Percentiles rank a stretch among this genome's conserved stretches.
Conservation (phyloP, 345 rosid species). For the Camelina neglecta region DNA sequence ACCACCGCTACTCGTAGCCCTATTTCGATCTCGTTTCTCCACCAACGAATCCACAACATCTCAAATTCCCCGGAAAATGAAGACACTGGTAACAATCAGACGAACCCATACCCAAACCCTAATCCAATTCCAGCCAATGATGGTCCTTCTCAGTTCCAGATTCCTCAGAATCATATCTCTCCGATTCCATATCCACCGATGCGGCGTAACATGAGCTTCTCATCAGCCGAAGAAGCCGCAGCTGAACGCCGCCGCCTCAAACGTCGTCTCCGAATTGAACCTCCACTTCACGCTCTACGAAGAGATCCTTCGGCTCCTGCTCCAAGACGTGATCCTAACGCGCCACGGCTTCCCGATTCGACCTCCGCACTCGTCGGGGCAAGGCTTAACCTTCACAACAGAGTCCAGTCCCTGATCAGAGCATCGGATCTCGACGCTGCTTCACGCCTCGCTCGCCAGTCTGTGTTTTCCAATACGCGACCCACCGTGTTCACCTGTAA, state of each 20-base stretch:
- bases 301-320: slow-evolving; percentile 57
- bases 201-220: slow-evolving; percentile 64
- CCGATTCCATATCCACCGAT: slow-evolving; percentile 26
- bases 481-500: slow-evolving; percentile 99
- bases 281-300: slow-evolving; percentile 89
- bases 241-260: slow-evolving; percentile 93
- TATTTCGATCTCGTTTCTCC: slow-evolving; percentile 29
- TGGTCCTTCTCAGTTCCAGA: slow-evolving; percentile 35
- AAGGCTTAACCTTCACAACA: slow-evolving; percentile 88
- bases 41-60: slow-evolving; percentile 41
- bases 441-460: slow-evolving; percentile 74
- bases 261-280: slow-evolving; percentile 89
- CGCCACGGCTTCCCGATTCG: slow-evolving; percentile 91
- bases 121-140: slow-evolving; percentile 19
- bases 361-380: slow-evolving; percentile 83
- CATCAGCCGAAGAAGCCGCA: slow-evolving; percentile 96
- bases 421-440: slow-evolving; percentile 95
- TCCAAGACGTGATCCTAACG: slow-evolving; percentile 83
- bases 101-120: slow-evolving; percentile 6
- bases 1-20: slow-evolving; percentile 7
- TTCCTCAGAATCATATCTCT: slow-evolving; percentile 27
- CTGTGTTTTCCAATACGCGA: slow-evolving; percentile 68
- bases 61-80: slow-evolving; percentile 30
- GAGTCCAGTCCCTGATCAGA: slow-evolving; percentile 93
- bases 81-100: slow-evolving; percentile 5